Percentiles rank a stretch among this genome's conserved stretches.
Evolutionary conservation across 2,329 filamentous ascomycete genomes (phyloP).

Genomic region (Parastagonospora nodorum): DNA sequence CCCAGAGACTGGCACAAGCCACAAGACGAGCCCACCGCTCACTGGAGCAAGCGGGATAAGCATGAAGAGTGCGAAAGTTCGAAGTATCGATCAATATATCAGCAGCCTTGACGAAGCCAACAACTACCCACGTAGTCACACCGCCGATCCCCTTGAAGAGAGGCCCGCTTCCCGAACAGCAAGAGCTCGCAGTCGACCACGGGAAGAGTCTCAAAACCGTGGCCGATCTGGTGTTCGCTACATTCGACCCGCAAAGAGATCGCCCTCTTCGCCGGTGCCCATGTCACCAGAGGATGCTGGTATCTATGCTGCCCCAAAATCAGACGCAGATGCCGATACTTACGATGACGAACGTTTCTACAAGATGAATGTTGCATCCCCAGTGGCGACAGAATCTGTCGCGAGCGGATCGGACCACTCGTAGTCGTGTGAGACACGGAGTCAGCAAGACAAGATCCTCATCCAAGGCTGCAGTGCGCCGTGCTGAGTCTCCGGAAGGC

Average conservation of each 20-base stretch:
- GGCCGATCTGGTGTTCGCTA: conserved; percentile 69
- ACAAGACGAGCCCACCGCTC: conserved; percentile 54
- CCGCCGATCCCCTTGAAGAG: conserved; percentile 47
- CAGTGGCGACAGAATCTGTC: conserved; percentile 44
- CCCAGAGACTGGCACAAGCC: conserved; percentile 52
- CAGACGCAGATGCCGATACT: conserved; percentile 49
- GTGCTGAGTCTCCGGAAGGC: conserved; percentile 44
- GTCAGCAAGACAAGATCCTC: conserved; percentile 43
- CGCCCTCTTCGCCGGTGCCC: conserved; percentile 87
- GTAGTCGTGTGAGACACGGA: conserved; percentile 40
- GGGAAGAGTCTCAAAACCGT: conserved; percentile 71
- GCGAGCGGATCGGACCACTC: conserved; percentile 40
- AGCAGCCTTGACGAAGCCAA: conserved; percentile 81
- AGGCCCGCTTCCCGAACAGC: conserved; percentile 55
- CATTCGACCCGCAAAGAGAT: conserved; percentile 78
- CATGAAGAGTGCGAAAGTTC: conserved; percentile 62
- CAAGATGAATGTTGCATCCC: conserved; percentile 46
- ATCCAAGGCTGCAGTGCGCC: conserved; percentile 38
- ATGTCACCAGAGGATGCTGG: conserved; percentile 86
- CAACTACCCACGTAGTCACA: conserved; percentile 54
- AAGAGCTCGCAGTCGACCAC: conserved; percentile 51
- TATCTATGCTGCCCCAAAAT: conserved; percentile 53
- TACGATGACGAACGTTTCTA: conserved; percentile 57
- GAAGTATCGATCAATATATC: conserved; percentile 82
- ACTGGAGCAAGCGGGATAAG: conserved; percentile 58